Evolutionary conservation across 2,329 filamentous ascomycete genomes (phyloP).

Genomic region (Aquanectria penicillioides): DNA sequence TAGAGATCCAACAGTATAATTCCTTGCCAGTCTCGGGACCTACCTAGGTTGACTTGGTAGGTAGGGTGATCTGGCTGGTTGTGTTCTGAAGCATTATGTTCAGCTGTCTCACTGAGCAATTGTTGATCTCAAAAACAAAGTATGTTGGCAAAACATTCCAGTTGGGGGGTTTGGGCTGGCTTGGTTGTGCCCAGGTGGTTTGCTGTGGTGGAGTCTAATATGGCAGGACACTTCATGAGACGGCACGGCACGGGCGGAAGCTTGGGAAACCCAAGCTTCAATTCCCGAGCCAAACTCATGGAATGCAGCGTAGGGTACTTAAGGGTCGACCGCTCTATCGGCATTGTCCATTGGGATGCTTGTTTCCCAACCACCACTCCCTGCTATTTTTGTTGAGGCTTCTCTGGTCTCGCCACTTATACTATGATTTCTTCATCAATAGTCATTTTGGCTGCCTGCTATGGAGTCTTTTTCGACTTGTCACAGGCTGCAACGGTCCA

Average conservation of each 20-base stretch:
- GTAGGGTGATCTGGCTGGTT: background rate
- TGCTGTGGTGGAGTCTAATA: no score
- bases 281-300: no score
- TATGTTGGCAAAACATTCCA: background rate
- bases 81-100: background rate
- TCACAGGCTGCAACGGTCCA: conserved; percentile 24
- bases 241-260: no score
- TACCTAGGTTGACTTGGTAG: background rate
- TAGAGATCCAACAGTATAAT: no score
- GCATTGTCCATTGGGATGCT: background rate
- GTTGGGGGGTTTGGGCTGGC: no score
- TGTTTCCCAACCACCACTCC: background rate
- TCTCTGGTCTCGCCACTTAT: background rate
- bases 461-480: conserved; percentile 11
- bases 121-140: background rate
- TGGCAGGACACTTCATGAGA: no score
- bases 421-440: conserved; percentile 11
- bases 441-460: conserved; percentile 13
- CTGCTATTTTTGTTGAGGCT: background rate
- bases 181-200: no score
- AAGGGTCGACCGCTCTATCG: no score
- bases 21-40: no score
- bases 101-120: background rate
- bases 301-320: no score
- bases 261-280: no score